Conservation (phyloP, 225 moss, liverwort and hornwort species). For the Pseudoscleropodium purum region DNA sequence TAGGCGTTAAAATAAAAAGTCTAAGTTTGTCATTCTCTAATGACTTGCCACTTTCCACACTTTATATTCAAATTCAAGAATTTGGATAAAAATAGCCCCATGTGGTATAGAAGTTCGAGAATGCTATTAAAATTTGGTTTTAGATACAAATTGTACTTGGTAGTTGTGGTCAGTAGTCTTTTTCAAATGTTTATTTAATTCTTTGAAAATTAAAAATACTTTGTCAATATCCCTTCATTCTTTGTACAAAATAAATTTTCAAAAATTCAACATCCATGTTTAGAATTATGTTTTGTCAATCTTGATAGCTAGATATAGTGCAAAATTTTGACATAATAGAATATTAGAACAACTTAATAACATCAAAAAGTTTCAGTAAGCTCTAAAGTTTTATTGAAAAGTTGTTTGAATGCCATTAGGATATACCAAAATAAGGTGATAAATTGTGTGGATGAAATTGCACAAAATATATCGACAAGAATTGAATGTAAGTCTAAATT, state of each 20-base stretch:
- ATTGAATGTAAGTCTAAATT: neutral
- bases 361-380: neutral
- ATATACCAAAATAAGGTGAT: neutral
- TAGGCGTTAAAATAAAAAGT: too few species aligned
- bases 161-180: neutral
- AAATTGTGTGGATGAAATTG: neutral
- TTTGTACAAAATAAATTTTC: neutral
- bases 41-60: too few species aligned
- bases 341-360: neutral
- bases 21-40: neutral
- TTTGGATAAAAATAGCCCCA: neutral
- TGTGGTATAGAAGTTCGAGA: neutral
- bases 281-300: neutral
- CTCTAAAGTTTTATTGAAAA: neutral
- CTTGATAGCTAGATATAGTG: neutral
- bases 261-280: neutral
- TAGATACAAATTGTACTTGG: rapidly evolving
- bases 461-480: neutral
- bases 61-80: neutral
- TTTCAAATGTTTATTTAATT: rapidly evolving
- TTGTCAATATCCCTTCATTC: rapidly evolving
- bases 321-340: neutral
- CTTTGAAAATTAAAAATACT: neutral
- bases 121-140: neutral
- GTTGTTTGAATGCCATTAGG: neutral